Evolutionary conservation across 306 rosid genomes (phyloP).

Genomic region (Boehmeria nivea): DNA sequence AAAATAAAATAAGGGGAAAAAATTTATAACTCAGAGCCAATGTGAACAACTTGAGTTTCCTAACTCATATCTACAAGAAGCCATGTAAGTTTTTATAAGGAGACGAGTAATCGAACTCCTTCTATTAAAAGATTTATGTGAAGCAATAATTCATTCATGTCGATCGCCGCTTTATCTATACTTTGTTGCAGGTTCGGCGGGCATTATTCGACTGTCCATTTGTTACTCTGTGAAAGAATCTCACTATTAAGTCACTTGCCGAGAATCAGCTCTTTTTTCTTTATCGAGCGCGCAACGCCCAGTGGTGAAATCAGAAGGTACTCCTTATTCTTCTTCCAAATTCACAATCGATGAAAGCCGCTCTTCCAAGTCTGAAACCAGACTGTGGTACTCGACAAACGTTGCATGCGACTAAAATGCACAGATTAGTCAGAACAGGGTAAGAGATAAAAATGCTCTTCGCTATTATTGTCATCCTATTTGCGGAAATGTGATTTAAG

Average conservation of each 20-base stretch:
- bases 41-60: background rate
- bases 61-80: constrained; percentile 20
- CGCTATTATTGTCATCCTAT: too few relatives aligned
- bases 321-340: constrained; percentile 34
- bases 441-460: too few relatives aligned
- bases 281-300: constrained; percentile 14
- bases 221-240: constrained; percentile 14
- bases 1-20: background rate
- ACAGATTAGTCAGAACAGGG: constrained; percentile 12
- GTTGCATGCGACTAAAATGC: constrained; percentile 48
- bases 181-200: constrained; percentile 9
- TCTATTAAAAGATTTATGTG: constrained; percentile 1
- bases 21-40: background rate
- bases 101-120: constrained; percentile 5
- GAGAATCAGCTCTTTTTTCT: constrained; percentile 19
- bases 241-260: constrained; percentile 7
- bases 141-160: background rate
- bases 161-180: constrained; percentile 6
- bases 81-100: too few relatives aligned
- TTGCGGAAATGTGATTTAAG: background rate
- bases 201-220: background rate
- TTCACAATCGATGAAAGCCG: constrained; percentile 50
- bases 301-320: constrained; percentile 15
- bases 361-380: constrained; percentile 66
- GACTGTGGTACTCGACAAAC: constrained; percentile 68